Base-by-base conservation (phyloP, 2,329 filamentous ascomycete species). In the Stagonosporopsis rhizophila region DNA sequence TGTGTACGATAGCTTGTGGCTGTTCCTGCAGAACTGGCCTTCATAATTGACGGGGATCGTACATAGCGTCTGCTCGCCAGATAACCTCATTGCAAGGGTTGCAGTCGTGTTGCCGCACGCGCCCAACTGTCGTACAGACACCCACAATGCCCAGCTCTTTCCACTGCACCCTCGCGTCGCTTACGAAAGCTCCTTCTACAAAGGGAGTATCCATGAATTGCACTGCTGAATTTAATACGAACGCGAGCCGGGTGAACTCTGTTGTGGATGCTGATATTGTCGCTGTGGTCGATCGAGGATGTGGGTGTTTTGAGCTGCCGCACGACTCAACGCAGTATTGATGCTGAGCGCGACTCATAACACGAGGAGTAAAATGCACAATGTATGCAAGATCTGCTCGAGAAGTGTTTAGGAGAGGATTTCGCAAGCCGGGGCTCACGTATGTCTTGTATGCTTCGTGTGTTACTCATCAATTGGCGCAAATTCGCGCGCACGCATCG, bases 61-160 rank as follows among this genome's bases (percentile, higher is more conserved):
- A 52, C 49, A 40, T 37, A 14, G 19, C 27, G 30, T 45, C 17
- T 46, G 34, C 58, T 41, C 17, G 46, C n/a, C 49, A 34, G 55
- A 60, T 60, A 57, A 48, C 56, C 52, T 47, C 56, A 62, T 62
- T 52, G 54, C 59, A 58, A 45, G 61, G 59, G 45, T 28, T 20
- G 28, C 19, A 57, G 45, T 58, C 59, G 55, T 56, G 37, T 58
- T 39, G 30, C 41, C 19, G 45, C 56, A 49, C 53, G 41, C 35
- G 44, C 55, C 52, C 35, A 35, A 27, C 25, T 58, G 42, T 52
- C 30, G 30, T 35, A 44, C 54, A 44, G 38, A 42, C 27, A 38
- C 37, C 28, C 37, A 37, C 38, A 37, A 32, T 38, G 30, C 47
- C 53, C 42, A 51, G 53, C 53, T 56, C 37, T 56, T 46, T 44